Evolutionary conservation across 2,329 filamentous ascomycete genomes (phyloP).

Genomic region (Pseudocercospora vitis): DNA sequence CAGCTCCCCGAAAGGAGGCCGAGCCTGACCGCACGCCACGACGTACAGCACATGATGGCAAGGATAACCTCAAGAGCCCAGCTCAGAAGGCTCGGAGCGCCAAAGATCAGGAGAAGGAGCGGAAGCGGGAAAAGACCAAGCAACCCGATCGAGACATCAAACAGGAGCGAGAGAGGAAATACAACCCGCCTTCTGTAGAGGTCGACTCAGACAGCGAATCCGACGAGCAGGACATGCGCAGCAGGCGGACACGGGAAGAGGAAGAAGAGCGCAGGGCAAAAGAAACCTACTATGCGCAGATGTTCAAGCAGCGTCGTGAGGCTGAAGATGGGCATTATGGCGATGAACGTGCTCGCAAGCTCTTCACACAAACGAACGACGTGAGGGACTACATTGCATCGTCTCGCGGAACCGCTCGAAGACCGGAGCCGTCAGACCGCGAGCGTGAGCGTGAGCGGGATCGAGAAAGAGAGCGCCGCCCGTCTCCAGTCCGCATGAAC

Average conservation of each 20-base stretch:
- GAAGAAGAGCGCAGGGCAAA: conserved; percentile 29
- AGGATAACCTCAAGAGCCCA: conserved; percentile 21
- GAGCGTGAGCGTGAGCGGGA: conserved; percentile 5
- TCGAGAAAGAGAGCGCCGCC: conserved; percentile 26
- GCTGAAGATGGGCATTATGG: conserved; percentile 24
- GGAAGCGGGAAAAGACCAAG: conserved; percentile 43
- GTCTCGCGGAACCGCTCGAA: conserved; percentile 13
- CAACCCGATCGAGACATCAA: conserved; percentile 43
- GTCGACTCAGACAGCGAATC: conserved; percentile 33
- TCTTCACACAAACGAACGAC: conserved; percentile 28
- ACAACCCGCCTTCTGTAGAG: conserved; percentile 36
- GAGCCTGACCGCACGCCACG: conserved; percentile 39
- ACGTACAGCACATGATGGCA: conserved; percentile 26
- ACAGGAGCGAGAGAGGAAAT: conserved; percentile 42
- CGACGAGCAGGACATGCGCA: conserved; percentile 28
- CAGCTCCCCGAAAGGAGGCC: conserved; percentile 41
- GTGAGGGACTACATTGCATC: conserved; percentile 34
- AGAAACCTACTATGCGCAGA: conserved; percentile 29
- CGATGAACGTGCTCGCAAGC: conserved; percentile 32
- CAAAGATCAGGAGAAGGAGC: conserved; percentile 40
- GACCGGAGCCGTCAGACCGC: conserved; percentile 6
- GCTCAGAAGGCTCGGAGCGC: conserved; percentile 11
- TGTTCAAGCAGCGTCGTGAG: conserved; percentile 28
- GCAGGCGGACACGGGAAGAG: conserved; percentile 25
- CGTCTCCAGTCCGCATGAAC: conserved; percentile 30